Evolutionary conservation across 148 eudicot species (phyloP), one percentile per base, ranked within the genome.

Genomic region (Euryodendron excelsum): DNA sequence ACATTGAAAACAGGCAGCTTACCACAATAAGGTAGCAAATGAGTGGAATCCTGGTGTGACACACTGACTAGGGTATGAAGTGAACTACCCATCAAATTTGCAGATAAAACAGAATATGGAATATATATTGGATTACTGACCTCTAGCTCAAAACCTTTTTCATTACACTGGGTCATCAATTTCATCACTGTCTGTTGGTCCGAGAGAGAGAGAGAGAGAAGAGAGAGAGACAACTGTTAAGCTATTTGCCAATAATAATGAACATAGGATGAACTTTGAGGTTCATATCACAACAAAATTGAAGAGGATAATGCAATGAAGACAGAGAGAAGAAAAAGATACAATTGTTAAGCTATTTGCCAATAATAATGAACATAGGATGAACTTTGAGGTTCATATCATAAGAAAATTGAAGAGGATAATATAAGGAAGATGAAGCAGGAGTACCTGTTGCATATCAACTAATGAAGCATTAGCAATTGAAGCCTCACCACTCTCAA

Each of bases 111-210:
- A 74, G 20, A 11, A 41, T 41, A 34, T 36, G 25, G 18, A 52
- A 34, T 18, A 59, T 28, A 28, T 21, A 67, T 34, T 50, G 55
- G 44, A 75, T 37, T 36, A 78, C 86, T 39, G 30, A 96, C 99
- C 98, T 96, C 99, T 23, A 96, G 88, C 86, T 96, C 98, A 87
- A 96, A 96, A 56, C 84, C 91, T 85, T 85, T 93, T 82, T 96
- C 95, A 78, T 88, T 92, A 79, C 98, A 96, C 77, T 96, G 97
- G 14, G 95, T 82, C 91, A 81, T 93, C 83, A 96, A 86, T 82
- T 89, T 89, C 86, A 78, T 83, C 83, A 92, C 84, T 21, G 91
- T 88, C 99, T 96, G 91, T 83, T 53, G 77, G 17, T n/a, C 75
- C 67, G 30, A 31, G 45, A 9, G 45, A 41, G 8, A 41, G 8